A percentile compares a stretch with the other conserved stretches of the same genome.
These are phyloP conservation scores for Onygenales sp. DNA, from an alignment of 2,329 filamentous ascomycete species.

Conservation along the genomic window DNA sequence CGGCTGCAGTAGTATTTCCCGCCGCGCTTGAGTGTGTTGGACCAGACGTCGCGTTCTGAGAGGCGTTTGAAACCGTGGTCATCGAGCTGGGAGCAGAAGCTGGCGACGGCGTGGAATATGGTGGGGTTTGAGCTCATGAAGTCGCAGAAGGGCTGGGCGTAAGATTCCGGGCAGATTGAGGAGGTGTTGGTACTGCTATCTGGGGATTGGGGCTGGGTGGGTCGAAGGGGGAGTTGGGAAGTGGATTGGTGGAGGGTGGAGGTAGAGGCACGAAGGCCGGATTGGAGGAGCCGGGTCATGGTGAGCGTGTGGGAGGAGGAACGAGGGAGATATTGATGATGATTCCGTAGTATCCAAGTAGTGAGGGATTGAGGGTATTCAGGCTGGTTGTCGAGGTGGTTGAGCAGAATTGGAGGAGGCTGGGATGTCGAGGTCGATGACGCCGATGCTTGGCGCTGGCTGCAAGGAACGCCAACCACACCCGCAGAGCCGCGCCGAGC, in stretches of 20 bases:
- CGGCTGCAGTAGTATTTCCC: constrained; percentile 84
- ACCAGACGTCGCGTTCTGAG: constrained; percentile 71
- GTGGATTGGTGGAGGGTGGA: not conserved
- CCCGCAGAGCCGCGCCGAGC: too few relatives aligned
- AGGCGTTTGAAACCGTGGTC: constrained; percentile 66
- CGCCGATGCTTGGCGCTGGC: too few relatives aligned
- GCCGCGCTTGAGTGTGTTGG: constrained; percentile 58
- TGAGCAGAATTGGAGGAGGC: too few relatives aligned
- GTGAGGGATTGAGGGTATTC: too few relatives aligned
- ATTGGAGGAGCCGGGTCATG: not conserved
- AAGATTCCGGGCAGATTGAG: constrained; percentile 43
- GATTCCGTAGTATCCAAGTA: too few relatives aligned
- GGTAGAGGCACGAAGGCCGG: not conserved
- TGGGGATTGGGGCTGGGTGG: not conserved
- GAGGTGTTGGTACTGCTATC: not conserved
- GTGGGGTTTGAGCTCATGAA: constrained; percentile 89
- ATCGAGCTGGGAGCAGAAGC: constrained; percentile 64
- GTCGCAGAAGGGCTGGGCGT: constrained; percentile 73
- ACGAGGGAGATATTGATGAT: not conserved
- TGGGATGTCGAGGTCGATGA: too few relatives aligned
- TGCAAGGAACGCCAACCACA: too few relatives aligned
- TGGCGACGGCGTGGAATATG: constrained; percentile 78
- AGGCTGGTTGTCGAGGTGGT: too few relatives aligned
- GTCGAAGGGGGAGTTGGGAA: not conserved
- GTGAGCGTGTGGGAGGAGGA: not conserved